These are phyloP conservation scores for Vaccinium darrowii DNA, from an alignment of 148 eudicot species.

Conservation along the genomic window DNA sequence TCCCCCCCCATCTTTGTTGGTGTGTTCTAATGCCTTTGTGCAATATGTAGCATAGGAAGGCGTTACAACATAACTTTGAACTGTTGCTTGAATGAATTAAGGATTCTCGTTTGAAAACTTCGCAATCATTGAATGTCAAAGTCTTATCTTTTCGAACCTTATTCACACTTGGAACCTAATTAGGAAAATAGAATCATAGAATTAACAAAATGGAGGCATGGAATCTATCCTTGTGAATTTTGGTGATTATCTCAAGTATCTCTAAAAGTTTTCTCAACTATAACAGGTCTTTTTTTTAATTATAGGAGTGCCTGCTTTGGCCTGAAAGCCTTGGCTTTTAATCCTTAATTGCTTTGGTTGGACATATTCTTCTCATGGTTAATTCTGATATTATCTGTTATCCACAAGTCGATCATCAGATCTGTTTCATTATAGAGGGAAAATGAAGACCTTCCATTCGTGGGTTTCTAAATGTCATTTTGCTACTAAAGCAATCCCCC, in stretches of 20 bases:
- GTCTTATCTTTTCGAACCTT: neutral
- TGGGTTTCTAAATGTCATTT: neutral
- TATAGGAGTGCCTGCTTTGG: neutral
- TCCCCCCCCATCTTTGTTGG: neutral
- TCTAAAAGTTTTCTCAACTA: neutral
- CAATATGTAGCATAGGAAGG: neutral
- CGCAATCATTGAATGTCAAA: neutral
- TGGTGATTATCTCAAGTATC: neutral
- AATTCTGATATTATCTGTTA: neutral
- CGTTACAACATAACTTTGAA: neutral
- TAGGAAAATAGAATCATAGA: neutral
- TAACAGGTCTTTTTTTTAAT: neutral
- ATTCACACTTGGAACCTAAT: constrained; percentile 3
- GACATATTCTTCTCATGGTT: neutral
- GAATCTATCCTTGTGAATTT: neutral
- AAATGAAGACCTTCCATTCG: neutral
- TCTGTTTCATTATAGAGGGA: neutral
- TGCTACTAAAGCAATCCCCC: neutral
- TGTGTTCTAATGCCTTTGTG: neutral
- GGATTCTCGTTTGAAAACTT: neutral
- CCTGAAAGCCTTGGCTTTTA: constrained; percentile 1
- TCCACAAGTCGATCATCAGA: neutral
- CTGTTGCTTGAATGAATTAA: neutral
- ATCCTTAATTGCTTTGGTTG: neutral
- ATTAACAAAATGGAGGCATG: neutral